Percentiles rank a stretch among this genome's conserved stretches.
Evolutionary conservation across 257 asterid genomes (phyloP).

Genomic region (Penstemon davidsonii): DNA sequence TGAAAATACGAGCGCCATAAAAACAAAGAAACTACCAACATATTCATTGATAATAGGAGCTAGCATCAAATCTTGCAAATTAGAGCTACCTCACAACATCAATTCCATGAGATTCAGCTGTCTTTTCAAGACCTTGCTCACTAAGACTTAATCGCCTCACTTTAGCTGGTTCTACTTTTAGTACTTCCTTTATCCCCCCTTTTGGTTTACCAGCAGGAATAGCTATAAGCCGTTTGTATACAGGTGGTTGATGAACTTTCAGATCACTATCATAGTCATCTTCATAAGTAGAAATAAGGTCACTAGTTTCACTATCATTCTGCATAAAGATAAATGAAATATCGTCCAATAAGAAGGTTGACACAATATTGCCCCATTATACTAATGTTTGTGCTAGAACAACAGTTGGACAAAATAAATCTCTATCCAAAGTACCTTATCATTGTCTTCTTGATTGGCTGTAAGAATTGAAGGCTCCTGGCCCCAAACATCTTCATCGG

Average conservation of each 20-base stretch:
- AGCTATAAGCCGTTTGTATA: slow-evolving; percentile 67
- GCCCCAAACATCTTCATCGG: slow-evolving; percentile 84
- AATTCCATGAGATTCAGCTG: slow-evolving; percentile 36
- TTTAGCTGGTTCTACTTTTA: slow-evolving; percentile 48
- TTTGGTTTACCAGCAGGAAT: slow-evolving; percentile 85
- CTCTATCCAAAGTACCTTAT: slow-evolving; percentile 40
- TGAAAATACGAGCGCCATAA: slow-evolving; percentile 21
- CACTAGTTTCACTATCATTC: slow-evolving; percentile 36
- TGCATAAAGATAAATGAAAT: slow-evolving; percentile 23
- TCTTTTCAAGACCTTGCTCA: slow-evolving; percentile 81
- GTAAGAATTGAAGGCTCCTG: slow-evolving; percentile 64
- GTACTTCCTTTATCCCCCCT: slow-evolving; percentile 57
- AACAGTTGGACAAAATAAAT: slow-evolving; percentile 13
- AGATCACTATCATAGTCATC: slow-evolving; percentile 54
- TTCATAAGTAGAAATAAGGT: slow-evolving; percentile 32
- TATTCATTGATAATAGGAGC: too few species aligned
- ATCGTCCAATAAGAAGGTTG: neutral
- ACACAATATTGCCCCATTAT: neutral
- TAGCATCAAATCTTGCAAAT: slow-evolving; percentile 5
- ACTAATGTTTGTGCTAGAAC: neutral
- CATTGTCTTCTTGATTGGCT: slow-evolving; percentile 49
- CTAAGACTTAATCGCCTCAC: slow-evolving; percentile 74
- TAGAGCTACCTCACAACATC: slow-evolving; percentile 45
- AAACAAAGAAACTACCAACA: neutral
- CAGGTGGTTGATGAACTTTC: slow-evolving; percentile 43